Evolutionary conservation across 345 rosid species (phyloP), one percentile per base, ranked within the genome.

Genomic region (Salix koriyanagi): DNA sequence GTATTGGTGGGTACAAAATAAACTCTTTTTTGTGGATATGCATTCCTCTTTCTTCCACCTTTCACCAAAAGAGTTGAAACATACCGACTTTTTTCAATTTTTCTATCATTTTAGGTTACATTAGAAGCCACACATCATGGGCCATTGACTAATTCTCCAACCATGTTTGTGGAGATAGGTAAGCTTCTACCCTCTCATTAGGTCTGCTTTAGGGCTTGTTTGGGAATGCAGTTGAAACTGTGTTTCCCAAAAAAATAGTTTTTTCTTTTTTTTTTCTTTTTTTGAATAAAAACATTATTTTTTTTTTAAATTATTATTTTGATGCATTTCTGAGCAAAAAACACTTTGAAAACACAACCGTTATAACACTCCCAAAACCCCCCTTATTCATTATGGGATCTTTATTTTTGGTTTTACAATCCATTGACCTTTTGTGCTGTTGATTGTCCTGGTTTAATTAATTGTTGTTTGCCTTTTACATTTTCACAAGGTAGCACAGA

Each of bases 61-160:
- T 48, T 9, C 2, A 70, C 65, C 75, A 41, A 46, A 65, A 11
- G 11, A 5, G 19, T 30, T 42, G 70, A 74, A 7, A 44, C 44
- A 32, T 21, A n/a, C 28, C 13, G 46, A 28, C 28, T 48, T 67
- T 36, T 77, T 77, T 34, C 56, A 73, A 23, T 50, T 67, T 41
- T 44, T 37, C 16, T 39, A 54, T 67, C 28, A 50, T 56, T 16
- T 60, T 69, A 76, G 79, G 79, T 76, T 26, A 76, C 79, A 58
- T 37, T 76, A 28, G 79, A 76, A 60, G 79, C 79, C 60, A 69
- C 79, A 68, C 73, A 76, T 69, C 79, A 76, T 76, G 79, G 79
- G 28, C 79, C 79, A 36, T 67, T 76, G 1, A 69, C 23, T 68
- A 69, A 56, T 76, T 68, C 79, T 5, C 79, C 79, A 54, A 76